Evolutionary conservation across 2,329 filamentous ascomycete species (phyloP), one percentile per base, ranked within the genome.

Genomic region (Boeremia lycopersici): DNA sequence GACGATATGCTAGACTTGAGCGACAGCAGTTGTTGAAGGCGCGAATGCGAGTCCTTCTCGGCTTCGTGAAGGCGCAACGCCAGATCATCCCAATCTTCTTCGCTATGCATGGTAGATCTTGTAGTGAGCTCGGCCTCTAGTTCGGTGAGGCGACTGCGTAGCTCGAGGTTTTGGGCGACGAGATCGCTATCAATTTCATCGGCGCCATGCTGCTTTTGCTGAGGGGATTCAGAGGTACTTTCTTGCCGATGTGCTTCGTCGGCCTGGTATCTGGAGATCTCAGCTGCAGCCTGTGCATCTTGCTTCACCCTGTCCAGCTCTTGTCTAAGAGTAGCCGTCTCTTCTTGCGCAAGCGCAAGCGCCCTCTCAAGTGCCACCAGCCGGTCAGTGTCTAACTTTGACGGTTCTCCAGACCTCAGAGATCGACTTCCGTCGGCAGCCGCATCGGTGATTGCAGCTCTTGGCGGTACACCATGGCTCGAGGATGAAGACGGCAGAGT

Each of bases 1-100:
- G 82, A 84, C 64, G 88, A 89, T 53, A 91, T 87, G 77, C 84
- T 90, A 63, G 86, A 85, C 78, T 91, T 91, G 55, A 91, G 76
- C 2, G 86, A 87, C 9, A 84, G 74, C 0, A 90, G 81, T 72
- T 90, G 88, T 3, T 78, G 77, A 48, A 82, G 75, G 56, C 89
- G 73, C 43, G 77, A 76, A 19, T 77, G 74, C 4, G 84, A 79
- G 72, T 88, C 84, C 23, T 83, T 81, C 48, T 88, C 85, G n/a
- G 66, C 39, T n/a, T 60, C 50, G 34, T 75, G 71, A 5, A 75
- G 62, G n/a, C 70, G 63, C 9, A 57, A 51, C 12, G 61, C 64
- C 13, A 75, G 40, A 10, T 66, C 60, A 19, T 72, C 57, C 61
- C 67, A 70, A 26, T 74, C 70, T 9, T 29, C 45, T 8, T 63